phyloP scores from a whole-genome alignment of 805 yeast genomes.

The Starmerella bombicola region DNA sequence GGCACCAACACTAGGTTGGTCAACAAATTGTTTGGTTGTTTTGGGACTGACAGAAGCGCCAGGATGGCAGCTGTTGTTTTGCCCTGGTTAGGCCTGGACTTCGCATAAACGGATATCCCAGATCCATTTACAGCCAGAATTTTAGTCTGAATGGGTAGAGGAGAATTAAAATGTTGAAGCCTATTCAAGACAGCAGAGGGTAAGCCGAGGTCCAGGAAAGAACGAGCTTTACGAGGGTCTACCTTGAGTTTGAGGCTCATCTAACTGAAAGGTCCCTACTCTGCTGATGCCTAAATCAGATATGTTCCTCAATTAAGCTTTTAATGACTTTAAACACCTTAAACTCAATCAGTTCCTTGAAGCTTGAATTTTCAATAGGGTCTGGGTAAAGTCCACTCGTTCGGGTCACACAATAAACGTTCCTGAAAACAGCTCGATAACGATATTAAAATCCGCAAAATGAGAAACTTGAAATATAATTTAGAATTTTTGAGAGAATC shows the following conservation, averaged over 20 bases:
- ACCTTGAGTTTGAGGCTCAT: constrained; percentile 5
- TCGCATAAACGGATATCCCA: constrained; percentile 25
- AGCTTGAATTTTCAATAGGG: no score
- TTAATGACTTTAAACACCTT: no score
- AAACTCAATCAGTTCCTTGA: no score
- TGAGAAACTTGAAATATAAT: no score
- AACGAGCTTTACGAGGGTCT: constrained; percentile 22
- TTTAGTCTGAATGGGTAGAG: constrained; percentile 25
- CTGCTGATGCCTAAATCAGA: no score
- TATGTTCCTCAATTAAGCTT: no score
- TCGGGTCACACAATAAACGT: no score
- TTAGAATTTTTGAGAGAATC: no score
- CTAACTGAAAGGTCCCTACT: no score
- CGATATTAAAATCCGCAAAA: no score
- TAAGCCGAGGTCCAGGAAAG: constrained; percentile 22
- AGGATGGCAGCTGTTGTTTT: constrained; percentile 27
- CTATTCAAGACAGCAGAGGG: constrained; percentile 7
- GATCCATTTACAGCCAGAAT: constrained; percentile 25
- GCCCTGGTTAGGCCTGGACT: constrained; percentile 28
- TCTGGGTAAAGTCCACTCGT: no score
- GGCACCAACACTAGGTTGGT: constrained; percentile 29
- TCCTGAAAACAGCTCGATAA: no score
- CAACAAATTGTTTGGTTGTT: constrained; percentile 1
- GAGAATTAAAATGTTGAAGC: constrained; percentile 12
- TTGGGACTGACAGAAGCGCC: constrained; percentile 18